Evolutionary conservation across 805 yeast genomes (phyloP), one percentile per base, ranked within the genome.

Genomic region (Saccharomycopsis sp.): DNA sequence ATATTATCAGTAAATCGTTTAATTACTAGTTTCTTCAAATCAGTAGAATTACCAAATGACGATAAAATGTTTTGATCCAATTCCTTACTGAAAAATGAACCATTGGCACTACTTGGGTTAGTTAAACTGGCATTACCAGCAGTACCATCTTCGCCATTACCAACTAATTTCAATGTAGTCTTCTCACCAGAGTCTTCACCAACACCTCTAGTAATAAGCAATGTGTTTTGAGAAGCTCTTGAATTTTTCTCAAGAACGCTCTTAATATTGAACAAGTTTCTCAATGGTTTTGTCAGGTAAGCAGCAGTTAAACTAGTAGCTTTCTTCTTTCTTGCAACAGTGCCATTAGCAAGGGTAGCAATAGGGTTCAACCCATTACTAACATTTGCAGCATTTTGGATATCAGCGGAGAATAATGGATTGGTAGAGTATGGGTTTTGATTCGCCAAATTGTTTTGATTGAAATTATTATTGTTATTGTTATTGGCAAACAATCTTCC

Each of bases 151-250:
- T 44, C 47, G 20, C 46, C 51, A 19, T 48, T 35, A 23, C 43
- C 48, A 34, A 43, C 45, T 36, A 51, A 48, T 38, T 50, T 54
- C 31, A 48, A 52, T 24, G 46, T 44, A 14, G 47, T 41, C 8
- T 46, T 40, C 17, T 36, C 38, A 28, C 20, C 26, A 8, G 43
- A 36, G 13, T 48, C 43, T 20, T 54, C 53, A 29, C 55, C 51
- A 27, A 67, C 65, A 53, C 58, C 59, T 21, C 54, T 37, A n/a
- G 59, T 61, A 11, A 64, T 63, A n/a, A 59, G 56, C 2, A 61
- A 40, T 27, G 51, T 42, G 34, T 50, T 48, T 43, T 52, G 53
- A 17, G 31, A 11, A 5, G 42, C 21, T 14, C 27, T 19, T 2
- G 27, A 13, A 26, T 20, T 28, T 11, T 29, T 43, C 24, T 37